Base-by-base conservation (phyloP, 192 early-diverging fungal species). In the Funneliformis mosseae region DNA sequence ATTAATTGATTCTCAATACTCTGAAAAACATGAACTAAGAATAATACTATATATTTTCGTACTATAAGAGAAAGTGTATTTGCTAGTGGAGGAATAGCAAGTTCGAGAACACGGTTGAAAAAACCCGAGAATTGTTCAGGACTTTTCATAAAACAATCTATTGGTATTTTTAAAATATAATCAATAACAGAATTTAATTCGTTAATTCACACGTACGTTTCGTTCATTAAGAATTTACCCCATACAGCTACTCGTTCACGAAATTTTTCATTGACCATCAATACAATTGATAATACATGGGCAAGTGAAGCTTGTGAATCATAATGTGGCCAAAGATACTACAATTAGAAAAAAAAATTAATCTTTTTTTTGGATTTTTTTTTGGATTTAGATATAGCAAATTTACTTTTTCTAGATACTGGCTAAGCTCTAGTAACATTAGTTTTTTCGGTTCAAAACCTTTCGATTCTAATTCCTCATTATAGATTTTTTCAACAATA, bases 241-340 rank as follows among this genome's bases (percentile, higher is more conserved):
- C 88, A 91, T 39, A 87, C 85, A 60, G 83, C 79, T 25, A 96
- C 85, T 27, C 91, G 86, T 77, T 95, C 91, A 70, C 93, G 89
- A 81, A 89, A 90, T 85, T 99, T 98, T 82, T 97, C 97, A 84
- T 98, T 98, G 9, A 96, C 80, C 86, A 99, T 90, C 63, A 96
- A 73, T 8, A 94, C 89, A 21, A 97, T 93, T 2, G 96, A 95
- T 11, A 97, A 64, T 6, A 93, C 81, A 72, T 94, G 91, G 46
- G 83, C 83, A 9, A 89, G 81, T 18, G 91, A 76, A 2, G 85
- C 80, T 28, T 86, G 77, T 64, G 70, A 59, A 28, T 83, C 76
- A 76, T 89, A 97, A 82, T 89, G 78, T 0, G 92, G 93, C 97
- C 96, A 97, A 18, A 98, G 85, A 79, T 93, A 96, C 91, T 93